Evolutionary conservation across 108 stramenopile genomes (phyloP).

Genomic region (Cyclotella cryptica): DNA sequence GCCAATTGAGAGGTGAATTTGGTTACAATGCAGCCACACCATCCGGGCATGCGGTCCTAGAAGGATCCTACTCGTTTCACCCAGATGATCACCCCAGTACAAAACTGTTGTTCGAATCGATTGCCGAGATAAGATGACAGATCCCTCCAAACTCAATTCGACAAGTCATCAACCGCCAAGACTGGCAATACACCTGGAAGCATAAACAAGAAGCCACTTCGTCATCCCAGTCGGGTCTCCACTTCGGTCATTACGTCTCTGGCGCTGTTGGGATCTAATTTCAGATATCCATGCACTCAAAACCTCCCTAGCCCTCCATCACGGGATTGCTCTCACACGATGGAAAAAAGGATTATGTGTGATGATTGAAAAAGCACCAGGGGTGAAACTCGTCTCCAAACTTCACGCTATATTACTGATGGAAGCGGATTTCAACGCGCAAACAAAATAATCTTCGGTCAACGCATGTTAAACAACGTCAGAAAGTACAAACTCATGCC

Average conservation of each 20-base stretch:
- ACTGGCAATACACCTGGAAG: slow-evolving; percentile 5
- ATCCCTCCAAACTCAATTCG: slow-evolving; percentile 3
- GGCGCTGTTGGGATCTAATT: slow-evolving; percentile 7
- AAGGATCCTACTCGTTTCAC: slow-evolving; percentile 7
- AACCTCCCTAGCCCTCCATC: not conserved
- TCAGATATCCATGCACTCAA: slow-evolving; percentile 21
- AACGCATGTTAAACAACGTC: slow-evolving; percentile 28
- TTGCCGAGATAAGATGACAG: not conserved
- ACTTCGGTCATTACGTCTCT: slow-evolving; percentile 13
- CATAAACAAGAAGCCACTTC: slow-evolving; percentile 5
- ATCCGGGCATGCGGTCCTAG: not conserved
- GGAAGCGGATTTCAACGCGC: slow-evolving; percentile 35
- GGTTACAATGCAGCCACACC: no score
- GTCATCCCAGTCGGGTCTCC: slow-evolving; percentile 23
- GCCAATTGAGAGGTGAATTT: no score
- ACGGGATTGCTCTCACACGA: not conserved
- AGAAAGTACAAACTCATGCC: slow-evolving; percentile 13
- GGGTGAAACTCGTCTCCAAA: slow-evolving; percentile 8
- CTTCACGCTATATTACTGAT: slow-evolving; percentile 27
- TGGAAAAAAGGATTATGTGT: slow-evolving; percentile 17
- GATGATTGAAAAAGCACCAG: slow-evolving; percentile 24
- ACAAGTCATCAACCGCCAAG: not conserved
- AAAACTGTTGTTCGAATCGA: not conserved
- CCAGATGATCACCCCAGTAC: slow-evolving; percentile 1
- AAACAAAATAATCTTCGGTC: slow-evolving; percentile 20